Evolutionary conservation across 805 yeast genomes (phyloP).

Genomic region (Tetrapisispora pingtungensis): DNA sequence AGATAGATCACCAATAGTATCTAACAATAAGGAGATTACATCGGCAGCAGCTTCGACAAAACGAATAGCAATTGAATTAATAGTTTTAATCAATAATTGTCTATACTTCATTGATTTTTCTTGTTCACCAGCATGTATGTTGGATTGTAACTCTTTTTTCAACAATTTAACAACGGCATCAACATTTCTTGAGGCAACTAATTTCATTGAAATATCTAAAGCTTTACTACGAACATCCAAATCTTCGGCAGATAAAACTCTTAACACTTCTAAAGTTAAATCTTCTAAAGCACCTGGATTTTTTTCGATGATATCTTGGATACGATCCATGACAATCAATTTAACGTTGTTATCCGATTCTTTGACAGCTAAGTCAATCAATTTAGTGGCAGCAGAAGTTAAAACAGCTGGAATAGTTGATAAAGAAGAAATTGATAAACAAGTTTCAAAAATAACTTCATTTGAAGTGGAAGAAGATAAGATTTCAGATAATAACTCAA

Average conservation of each 20-base stretch:
- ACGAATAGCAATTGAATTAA: slow-evolving; percentile 77
- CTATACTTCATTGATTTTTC: slow-evolving; percentile 82
- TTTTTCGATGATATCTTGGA: slow-evolving; percentile 59
- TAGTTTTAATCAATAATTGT: slow-evolving; percentile 76
- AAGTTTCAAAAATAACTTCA: slow-evolving; percentile 80
- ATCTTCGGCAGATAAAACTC: slow-evolving; percentile 81
- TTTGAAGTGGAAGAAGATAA: slow-evolving; percentile 53
- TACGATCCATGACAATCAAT: slow-evolving; percentile 80
- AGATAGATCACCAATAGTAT: slow-evolving; percentile 75
- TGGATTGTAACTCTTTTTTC: slow-evolving; percentile 78
- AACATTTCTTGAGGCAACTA: slow-evolving; percentile 79
- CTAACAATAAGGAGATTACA: slow-evolving; percentile 81
- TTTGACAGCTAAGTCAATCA: slow-evolving; percentile 78
- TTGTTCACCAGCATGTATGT: slow-evolving; percentile 53
- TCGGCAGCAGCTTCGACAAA: slow-evolving; percentile 86
- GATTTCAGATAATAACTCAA: slow-evolving; percentile 60
- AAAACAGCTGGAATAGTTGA: slow-evolving; percentile 57
- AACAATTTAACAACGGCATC: slow-evolving; percentile 87
- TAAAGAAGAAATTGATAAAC: slow-evolving; percentile 60
- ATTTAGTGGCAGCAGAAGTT: slow-evolving; percentile 71
- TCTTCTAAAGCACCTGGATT: slow-evolving; percentile 81
- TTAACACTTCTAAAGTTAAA: slow-evolving; percentile 72
- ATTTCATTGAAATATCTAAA: slow-evolving; percentile 67
- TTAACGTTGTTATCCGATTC: slow-evolving; percentile 95
- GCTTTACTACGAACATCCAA: slow-evolving; percentile 86